A percentile compares a stretch with the other conserved stretches of the same genome.
These are phyloP conservation scores for Yarrowia phangngaensis DNA, from an alignment of 805 yeast genomes.

Conservation along the genomic window DNA sequence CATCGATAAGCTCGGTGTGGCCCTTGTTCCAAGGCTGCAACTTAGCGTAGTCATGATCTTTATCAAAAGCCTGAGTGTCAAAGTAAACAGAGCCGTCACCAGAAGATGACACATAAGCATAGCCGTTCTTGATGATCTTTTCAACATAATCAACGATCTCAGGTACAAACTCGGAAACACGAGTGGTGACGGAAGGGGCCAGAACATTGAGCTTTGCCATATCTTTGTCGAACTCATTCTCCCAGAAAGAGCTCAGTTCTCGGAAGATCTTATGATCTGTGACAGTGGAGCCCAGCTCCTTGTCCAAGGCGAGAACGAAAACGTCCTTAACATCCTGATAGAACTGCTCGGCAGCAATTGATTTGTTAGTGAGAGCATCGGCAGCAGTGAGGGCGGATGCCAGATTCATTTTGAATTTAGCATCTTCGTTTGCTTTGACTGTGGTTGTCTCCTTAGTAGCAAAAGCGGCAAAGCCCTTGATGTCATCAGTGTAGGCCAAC, in stretches of 20 bases:
- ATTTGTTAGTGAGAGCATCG: conserved; percentile 39
- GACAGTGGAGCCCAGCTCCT: conserved; percentile 65
- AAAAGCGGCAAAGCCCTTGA: conserved; percentile 52
- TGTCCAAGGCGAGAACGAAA: conserved; percentile 68
- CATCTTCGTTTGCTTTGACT: conserved; percentile 52
- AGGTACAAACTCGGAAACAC: conserved; percentile 94
- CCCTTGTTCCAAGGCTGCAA: conserved; percentile 98
- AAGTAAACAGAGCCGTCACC: conserved; percentile 84
- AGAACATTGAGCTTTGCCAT: conserved; percentile 82
- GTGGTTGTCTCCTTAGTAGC: conserved; percentile 47
- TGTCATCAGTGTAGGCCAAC: conserved; percentile 45
- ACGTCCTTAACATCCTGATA: conserved; percentile 60
- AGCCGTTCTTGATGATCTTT: conserved; percentile 71
- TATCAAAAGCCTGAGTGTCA: conserved; percentile 81
- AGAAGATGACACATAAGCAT: conserved; percentile 75
- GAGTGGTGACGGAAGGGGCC: conserved; percentile 79
- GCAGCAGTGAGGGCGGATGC: conserved; percentile 58
- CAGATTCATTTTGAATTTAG: conserved; percentile 84
- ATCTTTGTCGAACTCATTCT: conserved; percentile 73
- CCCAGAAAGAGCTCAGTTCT: conserved; percentile 86
- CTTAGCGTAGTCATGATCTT: conserved; percentile 83
- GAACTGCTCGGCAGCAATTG: conserved; percentile 42
- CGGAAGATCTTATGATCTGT: conserved; percentile 82
- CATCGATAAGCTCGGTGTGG: conserved; percentile 74
- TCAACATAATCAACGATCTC: conserved; percentile 80